phyloP scores from a whole-genome alignment of 2,329 filamentous ascomycete genomes.

The Sporothrix sp. region DNA sequence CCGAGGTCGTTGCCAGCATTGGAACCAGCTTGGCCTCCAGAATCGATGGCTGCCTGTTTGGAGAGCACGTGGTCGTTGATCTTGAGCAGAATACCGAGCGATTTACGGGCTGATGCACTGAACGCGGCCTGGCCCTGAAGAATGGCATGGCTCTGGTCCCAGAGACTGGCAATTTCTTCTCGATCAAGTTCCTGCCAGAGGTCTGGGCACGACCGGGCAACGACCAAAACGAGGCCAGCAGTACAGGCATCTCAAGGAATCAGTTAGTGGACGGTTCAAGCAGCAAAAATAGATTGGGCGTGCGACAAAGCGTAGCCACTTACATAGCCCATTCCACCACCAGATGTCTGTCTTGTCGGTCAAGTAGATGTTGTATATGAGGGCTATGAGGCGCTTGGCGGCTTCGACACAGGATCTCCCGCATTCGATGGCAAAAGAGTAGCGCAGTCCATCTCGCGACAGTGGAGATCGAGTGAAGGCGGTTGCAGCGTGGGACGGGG shows the following conservation, averaged over 20 bases:
- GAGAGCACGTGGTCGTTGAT: constrained; percentile 10
- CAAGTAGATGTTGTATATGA: constrained; percentile 9
- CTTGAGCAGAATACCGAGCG: constrained; percentile 10
- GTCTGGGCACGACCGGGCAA: constrained; percentile 10
- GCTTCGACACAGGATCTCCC: constrained; percentile 12
- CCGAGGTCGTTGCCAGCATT: neutral
- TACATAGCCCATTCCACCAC: constrained; percentile 16
- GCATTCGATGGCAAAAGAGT: constrained; percentile 13
- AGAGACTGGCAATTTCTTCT: constrained; percentile 5
- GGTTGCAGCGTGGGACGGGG: neutral
- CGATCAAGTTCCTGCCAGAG: constrained; percentile 11
- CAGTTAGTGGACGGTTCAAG: neutral
- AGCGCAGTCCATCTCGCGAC: constrained; percentile 10
- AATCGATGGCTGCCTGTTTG: constrained; percentile 7
- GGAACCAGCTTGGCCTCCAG: neutral
- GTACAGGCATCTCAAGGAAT: constrained; percentile 9
- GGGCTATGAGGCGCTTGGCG: constrained; percentile 5
- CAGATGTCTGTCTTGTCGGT: constrained; percentile 9
- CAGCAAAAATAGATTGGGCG: no score
- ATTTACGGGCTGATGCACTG: constrained; percentile 12
- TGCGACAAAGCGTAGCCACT: no score
- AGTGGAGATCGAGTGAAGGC: neutral
- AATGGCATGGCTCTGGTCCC: constrained; percentile 12
- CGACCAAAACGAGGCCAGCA: constrained; percentile 13
- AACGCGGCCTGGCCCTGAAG: constrained; percentile 11